Evolutionary conservation across 1,284 basidiomycete genomes (phyloP).

Genomic region (Ustilago trichophora): DNA sequence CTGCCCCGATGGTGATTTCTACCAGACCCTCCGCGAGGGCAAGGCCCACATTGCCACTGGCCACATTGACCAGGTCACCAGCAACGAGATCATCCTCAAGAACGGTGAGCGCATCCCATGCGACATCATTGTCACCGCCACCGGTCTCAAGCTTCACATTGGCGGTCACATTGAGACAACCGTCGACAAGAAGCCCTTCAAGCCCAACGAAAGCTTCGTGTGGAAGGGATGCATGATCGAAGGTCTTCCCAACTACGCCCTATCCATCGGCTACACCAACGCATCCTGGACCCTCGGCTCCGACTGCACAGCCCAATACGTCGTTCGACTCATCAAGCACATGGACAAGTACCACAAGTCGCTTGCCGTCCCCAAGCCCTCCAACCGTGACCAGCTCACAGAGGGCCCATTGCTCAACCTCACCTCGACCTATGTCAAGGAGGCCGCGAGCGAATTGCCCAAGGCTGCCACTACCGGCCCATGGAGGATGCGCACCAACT

Average conservation of each 20-base stretch:
- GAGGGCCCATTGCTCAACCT: constrained; percentile 56
- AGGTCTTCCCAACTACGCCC: constrained; percentile 59
- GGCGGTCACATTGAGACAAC: constrained; percentile 50
- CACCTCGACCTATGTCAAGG: constrained; percentile 61
- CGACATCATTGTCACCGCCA: constrained; percentile 65
- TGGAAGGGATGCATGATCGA: constrained; percentile 65
- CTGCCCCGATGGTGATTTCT: constrained; percentile 66
- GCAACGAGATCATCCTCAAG: constrained; percentile 56
- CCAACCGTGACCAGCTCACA: constrained; percentile 17
- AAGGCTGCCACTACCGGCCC: constrained; percentile 53
- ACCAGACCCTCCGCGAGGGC: constrained; percentile 55
- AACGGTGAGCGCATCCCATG: constrained; percentile 58
- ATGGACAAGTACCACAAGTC: constrained; percentile 51
- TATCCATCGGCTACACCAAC: constrained; percentile 64
- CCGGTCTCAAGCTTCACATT: constrained; percentile 61
- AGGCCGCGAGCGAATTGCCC: constrained; percentile 54
- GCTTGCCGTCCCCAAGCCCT: constrained; percentile 20
- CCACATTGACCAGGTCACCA: constrained; percentile 60
- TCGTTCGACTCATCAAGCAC: constrained; percentile 53
- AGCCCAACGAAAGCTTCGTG: constrained; percentile 45
- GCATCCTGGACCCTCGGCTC: constrained; percentile 65
- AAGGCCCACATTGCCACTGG: constrained; percentile 65
- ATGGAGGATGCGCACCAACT: constrained; percentile 54
- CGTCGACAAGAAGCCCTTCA: constrained; percentile 55
- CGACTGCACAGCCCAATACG: constrained; percentile 57